Evolutionary conservation across 129 eudicot species (phyloP).

Genomic region (Escallonia rubra): DNA sequence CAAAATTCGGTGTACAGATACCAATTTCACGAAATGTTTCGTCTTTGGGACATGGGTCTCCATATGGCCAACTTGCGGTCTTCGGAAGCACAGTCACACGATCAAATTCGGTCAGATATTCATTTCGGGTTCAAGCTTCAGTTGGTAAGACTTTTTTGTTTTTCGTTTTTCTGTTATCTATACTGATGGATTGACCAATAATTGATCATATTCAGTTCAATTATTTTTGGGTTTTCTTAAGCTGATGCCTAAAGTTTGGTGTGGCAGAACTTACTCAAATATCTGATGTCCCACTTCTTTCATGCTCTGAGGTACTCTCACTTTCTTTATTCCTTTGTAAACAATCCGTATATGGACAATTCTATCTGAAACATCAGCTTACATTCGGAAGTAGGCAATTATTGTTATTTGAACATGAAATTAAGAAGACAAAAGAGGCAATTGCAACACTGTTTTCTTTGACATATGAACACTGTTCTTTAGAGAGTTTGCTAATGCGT

Average conservation of each 20-base stretch:
- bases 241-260: neutral
- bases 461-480: neutral
- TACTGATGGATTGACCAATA: neutral
- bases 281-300: constrained; percentile 60
- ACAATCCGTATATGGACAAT: no score
- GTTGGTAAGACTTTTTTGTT: constrained; percentile 31
- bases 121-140: constrained; percentile 26
- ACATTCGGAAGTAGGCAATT: neutral
- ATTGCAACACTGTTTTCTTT: neutral
- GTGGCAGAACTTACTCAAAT: constrained; percentile 32
- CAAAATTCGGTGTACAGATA: constrained; percentile 12
- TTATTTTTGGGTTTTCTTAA: no score
- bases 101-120: constrained; percentile 19
- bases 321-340: neutral
- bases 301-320: constrained; percentile 61
- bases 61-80: constrained; percentile 9
- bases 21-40: constrained; percentile 23
- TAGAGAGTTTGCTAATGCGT: neutral
- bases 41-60: constrained; percentile 20
- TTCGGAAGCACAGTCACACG: constrained; percentile 7
- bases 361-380: no score
- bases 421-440: neutral
- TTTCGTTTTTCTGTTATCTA: neutral
- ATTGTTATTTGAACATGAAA: neutral
- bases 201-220: neutral